Evolutionary conservation across 2,329 filamentous ascomycete genomes (phyloP).

Genomic region (Diaporthe nobilis): DNA sequence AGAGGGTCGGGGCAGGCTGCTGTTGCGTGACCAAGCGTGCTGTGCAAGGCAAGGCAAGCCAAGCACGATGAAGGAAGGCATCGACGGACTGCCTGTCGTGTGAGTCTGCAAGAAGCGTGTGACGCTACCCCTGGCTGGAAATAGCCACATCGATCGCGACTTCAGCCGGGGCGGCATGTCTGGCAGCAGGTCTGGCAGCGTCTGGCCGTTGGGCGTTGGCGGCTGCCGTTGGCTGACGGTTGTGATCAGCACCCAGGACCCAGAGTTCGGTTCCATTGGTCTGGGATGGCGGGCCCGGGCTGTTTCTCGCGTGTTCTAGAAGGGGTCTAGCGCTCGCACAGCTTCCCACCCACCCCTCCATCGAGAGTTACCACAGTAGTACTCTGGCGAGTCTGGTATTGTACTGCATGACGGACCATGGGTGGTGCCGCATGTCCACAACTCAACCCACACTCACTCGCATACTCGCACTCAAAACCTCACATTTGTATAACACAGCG

Average conservation of each 20-base stretch:
- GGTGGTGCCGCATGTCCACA: background rate
- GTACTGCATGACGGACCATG: background rate
- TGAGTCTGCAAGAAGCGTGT: background rate
- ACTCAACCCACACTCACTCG: background rate
- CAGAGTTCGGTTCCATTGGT: constrained; percentile 13
- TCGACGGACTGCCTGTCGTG: background rate
- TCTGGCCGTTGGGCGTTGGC: background rate
- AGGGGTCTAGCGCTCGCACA: constrained; percentile 18
- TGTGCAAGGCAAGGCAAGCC: background rate
- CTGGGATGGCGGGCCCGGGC: constrained; percentile 26
- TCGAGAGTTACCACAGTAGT: background rate
- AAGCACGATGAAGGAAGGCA: background rate
- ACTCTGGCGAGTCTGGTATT: too few species aligned
- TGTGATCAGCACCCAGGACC: constrained; percentile 27
- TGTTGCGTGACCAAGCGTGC: background rate
- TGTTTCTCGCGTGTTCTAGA: constrained; percentile 41
- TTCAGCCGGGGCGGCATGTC: background rate
- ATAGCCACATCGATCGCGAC: background rate
- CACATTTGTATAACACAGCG: background rate
- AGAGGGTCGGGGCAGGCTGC: constrained; percentile 13
- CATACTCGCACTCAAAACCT: background rate
- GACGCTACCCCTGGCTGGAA: constrained; percentile 8
- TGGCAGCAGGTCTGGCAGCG: constrained; percentile 17
- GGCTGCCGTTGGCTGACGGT: constrained; percentile 11
- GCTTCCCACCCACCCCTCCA: constrained; percentile 11